A percentile compares a stretch with the other conserved stretches of the same genome.
Evolutionary conservation across 140 eudicot species (phyloP).

Genomic region (Artemisia princeps): DNA sequence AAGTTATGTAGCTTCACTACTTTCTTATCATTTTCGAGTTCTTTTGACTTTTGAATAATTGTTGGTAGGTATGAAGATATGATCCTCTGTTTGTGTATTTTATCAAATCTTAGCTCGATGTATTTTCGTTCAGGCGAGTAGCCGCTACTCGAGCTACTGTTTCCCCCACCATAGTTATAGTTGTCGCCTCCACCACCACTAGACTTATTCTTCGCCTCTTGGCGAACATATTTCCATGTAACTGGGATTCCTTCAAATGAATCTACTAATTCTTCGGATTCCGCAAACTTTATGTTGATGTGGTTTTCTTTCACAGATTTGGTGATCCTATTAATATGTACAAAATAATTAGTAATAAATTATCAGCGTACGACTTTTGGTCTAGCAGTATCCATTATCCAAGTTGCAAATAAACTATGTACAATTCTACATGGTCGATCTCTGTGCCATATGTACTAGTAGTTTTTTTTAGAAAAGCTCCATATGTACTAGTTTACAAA

Average conservation of each 20-base stretch:
- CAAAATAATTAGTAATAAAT: too few relatives aligned
- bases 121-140: slow-evolving; percentile 16
- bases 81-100: slow-evolving; percentile 25
- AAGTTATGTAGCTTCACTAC: slow-evolving; percentile 39
- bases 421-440: too few relatives aligned
- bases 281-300: slow-evolving; percentile 31
- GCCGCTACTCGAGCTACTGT: slow-evolving; percentile 3
- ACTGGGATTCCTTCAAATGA: slow-evolving; percentile 29
- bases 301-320: slow-evolving; percentile 25
- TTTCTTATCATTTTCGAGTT: slow-evolving; percentile 30
- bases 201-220: neutral
- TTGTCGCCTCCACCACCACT: slow-evolving; percentile 19
- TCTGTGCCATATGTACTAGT: too few relatives aligned
- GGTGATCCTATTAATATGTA: slow-evolving; percentile 16
- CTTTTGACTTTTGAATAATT: slow-evolving; percentile 23
- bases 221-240: slow-evolving; percentile 31
- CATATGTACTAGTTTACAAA: too few relatives aligned
- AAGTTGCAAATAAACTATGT: too few relatives aligned
- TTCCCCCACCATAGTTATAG: slow-evolving; percentile 13
- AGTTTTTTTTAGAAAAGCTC: too few relatives aligned
- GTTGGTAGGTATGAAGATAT: slow-evolving; percentile 24
- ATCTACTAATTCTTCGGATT: slow-evolving; percentile 30
- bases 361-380: too few relatives aligned
- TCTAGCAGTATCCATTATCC: too few relatives aligned
- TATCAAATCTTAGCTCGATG: slow-evolving; percentile 38